Base-by-base conservation (phyloP, 257 asterid species). In the Primulina tabacum region DNA sequence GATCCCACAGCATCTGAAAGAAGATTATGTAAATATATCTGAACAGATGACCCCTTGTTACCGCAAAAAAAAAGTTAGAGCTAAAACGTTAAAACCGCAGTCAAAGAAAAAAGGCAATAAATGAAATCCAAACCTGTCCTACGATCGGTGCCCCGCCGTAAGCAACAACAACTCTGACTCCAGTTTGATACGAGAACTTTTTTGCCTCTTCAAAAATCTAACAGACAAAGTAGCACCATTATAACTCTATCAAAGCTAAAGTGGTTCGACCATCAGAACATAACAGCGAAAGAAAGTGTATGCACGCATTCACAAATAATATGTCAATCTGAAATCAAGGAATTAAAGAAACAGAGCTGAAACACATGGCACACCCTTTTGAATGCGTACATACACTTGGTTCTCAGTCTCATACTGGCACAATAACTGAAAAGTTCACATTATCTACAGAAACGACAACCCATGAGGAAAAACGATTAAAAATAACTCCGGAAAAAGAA, bases 131-230 rank as follows among this genome's bases (percentile, higher is more conserved):
- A 32, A 84, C 96, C 96, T 89, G 96, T 8, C 73, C 86, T 60
- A 8, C 34, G 8, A 82, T 70, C 4, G 95, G 90, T 34, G 95
- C 87, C 29, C 96, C 96, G 20, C 96, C 96, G 68, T 89, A 87
- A 18, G 71, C 92, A 68, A 84, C 96, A 56, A 65, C 90, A 57
- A 89, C 87, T 71, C 73, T 86, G 47, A 89, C 81, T 16, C 92
- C 96, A 29, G 96, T 89, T 75, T 72, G 84, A 71, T 61, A 26
- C 0, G 95, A 81, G 53, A 89, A 89, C 82, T 89, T 89, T 69
- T 77, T 86, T 0, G 90, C 87, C 81, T 87, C 95, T n/a, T 84
- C 96, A 5, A 84, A 75, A 76, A 89, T 89, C 96, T 40, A 16
- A 62, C 34, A 69, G 33, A 17, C 52, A 60, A 4, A 59, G 14